A percentile compares a stretch with the other conserved stretches of the same genome.
Evolutionary conservation across 164 flowering plant species (phyloP).

Genomic region (grape (Vitis vinifera)): ASM3070453v1 NC_081808.1:23623001-23623500

Average conservation of each 20-base stretch:
- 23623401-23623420: background rate
- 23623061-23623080: constrained; percentile 36
- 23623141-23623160: constrained; percentile 63
- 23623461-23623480: too few relatives aligned
- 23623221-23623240: background rate
- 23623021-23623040: constrained; percentile 35
- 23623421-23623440: background rate
- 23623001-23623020: constrained; percentile 37
- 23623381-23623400: background rate
- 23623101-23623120: constrained; percentile 46
- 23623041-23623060: constrained; percentile 56
- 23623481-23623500: too few relatives aligned
- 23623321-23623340: too few relatives aligned
- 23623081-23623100: constrained; percentile 61
- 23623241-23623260: background rate
- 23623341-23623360: background rate
- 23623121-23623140: constrained; percentile 38
- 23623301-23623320: too few relatives aligned
- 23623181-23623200: constrained; percentile 66
- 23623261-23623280: background rate
- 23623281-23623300: background rate
- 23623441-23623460: background rate
- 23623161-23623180: constrained; percentile 60
- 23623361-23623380: background rate
- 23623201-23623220: constrained; percentile 41